Evolutionary conservation across 352 stramenopile genomes (phyloP), one percentile per base, ranked within the genome.

Genomic region (Phytophthora palmivora): DNA sequence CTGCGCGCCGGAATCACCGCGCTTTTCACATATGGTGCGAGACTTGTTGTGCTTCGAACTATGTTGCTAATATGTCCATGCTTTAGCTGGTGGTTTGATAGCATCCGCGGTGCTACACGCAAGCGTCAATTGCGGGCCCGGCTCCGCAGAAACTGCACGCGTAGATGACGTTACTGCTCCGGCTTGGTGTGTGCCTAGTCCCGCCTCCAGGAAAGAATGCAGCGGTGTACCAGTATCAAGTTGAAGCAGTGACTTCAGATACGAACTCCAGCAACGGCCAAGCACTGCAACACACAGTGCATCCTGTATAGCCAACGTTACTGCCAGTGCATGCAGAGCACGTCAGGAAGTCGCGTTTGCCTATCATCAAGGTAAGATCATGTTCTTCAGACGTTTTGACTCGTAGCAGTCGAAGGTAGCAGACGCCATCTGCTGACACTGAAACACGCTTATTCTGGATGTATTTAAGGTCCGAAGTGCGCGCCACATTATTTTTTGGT

Each of bases 371-470:
- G 2, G 60, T 69, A 3, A 84, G 28, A 0, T 50, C 58, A 15
- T 81, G 54, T 19, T 75, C 63, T 22, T 79, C 50, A 0, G 59
- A 52, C 0, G 63, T 70, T 46, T 78, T 84, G 15, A 76, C 16
- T 0, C 62, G 63, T 0, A 72, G 19, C 4, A 81, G 62, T 9
- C 52, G 58, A 1, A 79, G 24, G 42, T 32, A 78, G 33, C 79
- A 52, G 5, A 60, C 21, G 1, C 49, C 39, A 24, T 52, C 64
- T 9, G 33, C 37, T 24, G 64, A 57, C 16, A 73, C 44, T 11
- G 61, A 64, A 9, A 76, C 30, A 10, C 64, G 55, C 14, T 67
- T 53, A 22, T 70, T 78, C 1, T 22, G 43, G 0, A 80, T 15
- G 6, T 72, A 45, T 1, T 51, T 30, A 0, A 74, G 21, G 14